Percentiles rank a stretch among this genome's conserved stretches.
These are phyloP conservation scores for Taphrina deformans DNA, from an alignment of 1,139 yeast species.

Conservation along the genomic window DNA sequence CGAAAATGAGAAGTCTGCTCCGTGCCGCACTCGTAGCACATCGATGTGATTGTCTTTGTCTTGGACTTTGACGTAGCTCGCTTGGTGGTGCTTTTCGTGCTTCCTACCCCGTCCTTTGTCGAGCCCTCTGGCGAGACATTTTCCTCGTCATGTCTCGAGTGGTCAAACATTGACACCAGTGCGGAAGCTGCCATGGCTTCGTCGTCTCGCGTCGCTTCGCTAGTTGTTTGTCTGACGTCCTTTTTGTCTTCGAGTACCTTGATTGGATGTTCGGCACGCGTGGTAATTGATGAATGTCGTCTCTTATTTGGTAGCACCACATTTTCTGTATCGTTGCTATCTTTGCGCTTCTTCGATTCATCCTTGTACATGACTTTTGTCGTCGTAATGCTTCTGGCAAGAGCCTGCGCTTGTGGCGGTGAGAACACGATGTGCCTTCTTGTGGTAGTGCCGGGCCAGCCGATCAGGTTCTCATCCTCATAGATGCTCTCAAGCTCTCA, in stretches of 20 bases:
- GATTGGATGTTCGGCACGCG: not conserved
- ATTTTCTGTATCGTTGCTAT: not conserved
- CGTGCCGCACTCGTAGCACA: slow-evolving; percentile 23
- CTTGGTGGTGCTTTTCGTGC: not conserved
- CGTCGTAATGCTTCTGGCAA: not conserved
- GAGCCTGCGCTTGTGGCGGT: not conserved
- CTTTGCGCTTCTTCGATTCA: not conserved
- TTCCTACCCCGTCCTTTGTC: not conserved
- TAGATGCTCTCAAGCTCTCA: not conserved
- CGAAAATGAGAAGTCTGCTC: slow-evolving; percentile 30
- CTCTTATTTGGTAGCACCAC: not conserved
- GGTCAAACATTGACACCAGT: slow-evolving; percentile 15
- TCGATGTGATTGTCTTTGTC: slow-evolving; percentile 19
- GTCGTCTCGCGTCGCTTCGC: slow-evolving; percentile 9
- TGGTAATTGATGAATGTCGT: not conserved
- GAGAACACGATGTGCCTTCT: not conserved
- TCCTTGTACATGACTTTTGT: not conserved
- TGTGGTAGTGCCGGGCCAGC: not conserved
- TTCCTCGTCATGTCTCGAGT: not conserved
- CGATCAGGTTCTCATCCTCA: not conserved
- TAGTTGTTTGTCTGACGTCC: not conserved
- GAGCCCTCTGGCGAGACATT: not conserved
- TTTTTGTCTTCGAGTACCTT: not conserved
- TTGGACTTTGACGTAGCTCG: not conserved
- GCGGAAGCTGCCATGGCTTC: slow-evolving; percentile 26